Evolutionary conservation across 257 asterid genomes (phyloP).

Genomic region (Nicotiana knightiana): DNA sequence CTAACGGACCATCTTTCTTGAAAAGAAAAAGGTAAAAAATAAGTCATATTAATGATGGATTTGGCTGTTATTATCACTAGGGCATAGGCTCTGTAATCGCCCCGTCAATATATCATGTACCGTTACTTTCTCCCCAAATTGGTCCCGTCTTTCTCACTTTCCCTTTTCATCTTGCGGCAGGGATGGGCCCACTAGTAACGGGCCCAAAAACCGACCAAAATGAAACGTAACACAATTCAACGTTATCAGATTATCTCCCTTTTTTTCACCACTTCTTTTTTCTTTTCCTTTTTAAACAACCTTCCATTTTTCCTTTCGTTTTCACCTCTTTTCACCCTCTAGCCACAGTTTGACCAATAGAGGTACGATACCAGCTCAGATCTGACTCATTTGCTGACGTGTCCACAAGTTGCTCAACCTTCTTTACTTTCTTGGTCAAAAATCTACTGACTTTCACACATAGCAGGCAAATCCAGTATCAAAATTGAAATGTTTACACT

Average conservation of each 20-base stretch:
- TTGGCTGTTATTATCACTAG: not conserved
- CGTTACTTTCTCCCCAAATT: constrained; percentile 20
- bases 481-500: not conserved
- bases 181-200: constrained; percentile 14
- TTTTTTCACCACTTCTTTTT: not conserved
- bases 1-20: not conserved
- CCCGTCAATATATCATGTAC: constrained; percentile 15
- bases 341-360: not conserved
- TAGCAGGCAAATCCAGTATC: not conserved
- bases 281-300: not conserved
- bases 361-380: not conserved
- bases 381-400: not conserved
- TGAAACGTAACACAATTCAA: constrained; percentile 15
- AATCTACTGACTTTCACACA: not conserved
- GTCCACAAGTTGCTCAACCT: not conserved
- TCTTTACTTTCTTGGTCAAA: not conserved
- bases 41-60: not conserved
- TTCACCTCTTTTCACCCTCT: not conserved
- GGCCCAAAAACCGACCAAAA: constrained; percentile 21
- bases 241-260: constrained; percentile 1
- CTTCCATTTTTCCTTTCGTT: not conserved
- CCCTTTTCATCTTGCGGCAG: constrained; percentile 12
- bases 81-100: not conserved
- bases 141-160: constrained; percentile 10
- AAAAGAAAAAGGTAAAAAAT: not conserved